These are phyloP conservation scores for Cytospora chrysosperma DNA, from an alignment of 2,329 filamentous ascomycete species.

Conservation along the genomic window DNA sequence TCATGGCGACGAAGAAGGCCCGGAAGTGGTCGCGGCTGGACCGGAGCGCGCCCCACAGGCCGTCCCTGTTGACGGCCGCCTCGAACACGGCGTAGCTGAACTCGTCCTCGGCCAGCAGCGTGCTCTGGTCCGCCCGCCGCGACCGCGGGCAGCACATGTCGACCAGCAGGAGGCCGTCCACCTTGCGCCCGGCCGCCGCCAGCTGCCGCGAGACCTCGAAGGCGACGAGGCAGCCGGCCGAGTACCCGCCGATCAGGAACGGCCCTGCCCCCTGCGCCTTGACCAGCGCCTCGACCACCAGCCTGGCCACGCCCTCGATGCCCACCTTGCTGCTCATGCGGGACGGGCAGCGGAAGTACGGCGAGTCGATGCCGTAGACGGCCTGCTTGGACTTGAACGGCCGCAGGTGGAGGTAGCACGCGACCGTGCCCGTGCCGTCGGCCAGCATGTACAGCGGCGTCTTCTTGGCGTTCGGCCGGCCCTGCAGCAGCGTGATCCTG, in stretches of 20 bases:
- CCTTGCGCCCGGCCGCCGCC: conserved; percentile 23
- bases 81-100: not conserved
- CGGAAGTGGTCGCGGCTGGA: conserved; percentile 12
- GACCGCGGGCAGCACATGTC: conserved; percentile 27
- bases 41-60: conserved; percentile 1
- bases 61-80: not conserved
- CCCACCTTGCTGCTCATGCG: conserved; percentile 24
- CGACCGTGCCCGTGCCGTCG: conserved; percentile 31
- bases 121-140: not conserved
- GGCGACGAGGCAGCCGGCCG: conserved; percentile 28
- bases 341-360: conserved; percentile 28
- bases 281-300: conserved; percentile 28
- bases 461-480: conserved; percentile 23
- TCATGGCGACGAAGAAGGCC: conserved; percentile 11
- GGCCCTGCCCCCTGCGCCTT: conserved; percentile 26
- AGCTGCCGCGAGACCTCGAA: conserved; percentile 30
- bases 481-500: conserved; percentile 31
- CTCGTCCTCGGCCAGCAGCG: conserved; percentile 3
- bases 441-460: conserved; percentile 32
- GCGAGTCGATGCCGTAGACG: conserved; percentile 33
- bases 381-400: conserved; percentile 26
- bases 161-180: conserved; percentile 28
- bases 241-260: conserved; percentile 30
- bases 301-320: conserved; percentile 21
- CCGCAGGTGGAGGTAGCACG: conserved; percentile 30